These are phyloP conservation scores for Fusarium poae DNA, from an alignment of 2,329 filamentous ascomycete species.

Conservation along the genomic window DNA sequence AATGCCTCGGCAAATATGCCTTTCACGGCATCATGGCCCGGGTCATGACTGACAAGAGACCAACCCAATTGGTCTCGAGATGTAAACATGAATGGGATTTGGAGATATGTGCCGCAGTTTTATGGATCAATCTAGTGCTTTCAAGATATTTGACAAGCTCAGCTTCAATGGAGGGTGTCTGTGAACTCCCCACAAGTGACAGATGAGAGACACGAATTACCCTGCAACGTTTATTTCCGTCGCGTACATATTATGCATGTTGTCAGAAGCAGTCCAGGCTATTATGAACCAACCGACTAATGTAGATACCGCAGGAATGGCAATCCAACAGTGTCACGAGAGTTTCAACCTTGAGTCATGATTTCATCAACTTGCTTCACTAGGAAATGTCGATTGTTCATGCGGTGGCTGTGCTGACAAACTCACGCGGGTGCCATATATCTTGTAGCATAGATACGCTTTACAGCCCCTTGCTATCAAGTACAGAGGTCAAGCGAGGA, in stretches of 20 bases:
- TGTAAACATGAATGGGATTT: slow-evolving; percentile 7
- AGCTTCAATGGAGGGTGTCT: neutral
- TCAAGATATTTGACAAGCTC: neutral
- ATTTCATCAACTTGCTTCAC: neutral
- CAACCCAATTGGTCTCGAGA: neutral
- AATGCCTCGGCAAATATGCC: slow-evolving; percentile 30
- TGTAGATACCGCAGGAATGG: neutral
- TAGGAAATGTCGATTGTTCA: neutral
- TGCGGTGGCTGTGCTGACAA: neutral
- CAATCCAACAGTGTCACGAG: neutral
- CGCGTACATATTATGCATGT: neutral
- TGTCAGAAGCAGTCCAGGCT: neutral
- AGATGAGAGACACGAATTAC: neutral
- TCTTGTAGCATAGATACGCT: neutral
- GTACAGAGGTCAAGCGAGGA: neutral
- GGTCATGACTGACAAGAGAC: neutral
- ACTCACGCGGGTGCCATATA: neutral
- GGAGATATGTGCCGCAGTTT: slow-evolving; percentile 14
- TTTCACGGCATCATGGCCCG: neutral
- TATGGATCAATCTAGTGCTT: neutral
- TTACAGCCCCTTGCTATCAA: neutral
- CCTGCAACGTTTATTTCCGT: neutral
- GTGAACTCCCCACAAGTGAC: neutral
- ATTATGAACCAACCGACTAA: neutral
- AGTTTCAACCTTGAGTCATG: neutral